Evolutionary conservation across 192 early-diverging fungal species (phyloP).

Genomic region (Podila epicladia): DNA sequence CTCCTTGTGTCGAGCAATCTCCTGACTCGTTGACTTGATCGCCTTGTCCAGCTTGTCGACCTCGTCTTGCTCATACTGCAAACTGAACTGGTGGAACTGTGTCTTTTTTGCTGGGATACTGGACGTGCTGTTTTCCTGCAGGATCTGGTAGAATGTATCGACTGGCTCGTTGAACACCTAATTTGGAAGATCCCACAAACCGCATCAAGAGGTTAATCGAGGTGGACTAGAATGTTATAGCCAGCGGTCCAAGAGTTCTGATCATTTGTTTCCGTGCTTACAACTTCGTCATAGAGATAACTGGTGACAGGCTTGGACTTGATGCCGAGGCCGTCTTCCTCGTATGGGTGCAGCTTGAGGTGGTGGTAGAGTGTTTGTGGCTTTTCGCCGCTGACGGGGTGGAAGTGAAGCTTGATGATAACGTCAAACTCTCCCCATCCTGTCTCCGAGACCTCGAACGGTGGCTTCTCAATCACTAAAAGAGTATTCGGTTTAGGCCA

Average conservation of each 20-base stretch:
- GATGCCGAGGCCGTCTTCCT: slow-evolving; percentile 70
- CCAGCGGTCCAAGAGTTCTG: slow-evolving; percentile 12
- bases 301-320: slow-evolving; percentile 75
- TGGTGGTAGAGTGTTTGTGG: slow-evolving; percentile 88
- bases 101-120: slow-evolving; percentile 59
- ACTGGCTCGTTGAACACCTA: slow-evolving; percentile 87
- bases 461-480: slow-evolving; percentile 79
- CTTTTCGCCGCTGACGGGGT: slow-evolving; percentile 79
- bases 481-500: background rate
- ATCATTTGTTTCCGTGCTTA: slow-evolving; percentile 18
- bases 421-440: slow-evolving; percentile 99
- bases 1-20: slow-evolving; percentile 33
- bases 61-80: slow-evolving; percentile 78
- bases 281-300: slow-evolving; percentile 86
- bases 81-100: slow-evolving; percentile 57
- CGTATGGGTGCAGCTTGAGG: slow-evolving; percentile 89
- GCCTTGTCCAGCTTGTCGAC: slow-evolving; percentile 68
- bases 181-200: background rate
- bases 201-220: background rate
- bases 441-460: slow-evolving; percentile 94
- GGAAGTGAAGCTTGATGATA: slow-evolving; percentile 90
- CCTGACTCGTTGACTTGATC: slow-evolving; percentile 30
- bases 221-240: slow-evolving; percentile 13
- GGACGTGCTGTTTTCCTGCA: slow-evolving; percentile 60
- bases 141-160: slow-evolving; percentile 72